Evolutionary conservation across 2,329 filamentous ascomycete genomes (phyloP), one percentile per base, ranked within the genome.

Genomic region (Cladobotryum mycophilum): DNA sequence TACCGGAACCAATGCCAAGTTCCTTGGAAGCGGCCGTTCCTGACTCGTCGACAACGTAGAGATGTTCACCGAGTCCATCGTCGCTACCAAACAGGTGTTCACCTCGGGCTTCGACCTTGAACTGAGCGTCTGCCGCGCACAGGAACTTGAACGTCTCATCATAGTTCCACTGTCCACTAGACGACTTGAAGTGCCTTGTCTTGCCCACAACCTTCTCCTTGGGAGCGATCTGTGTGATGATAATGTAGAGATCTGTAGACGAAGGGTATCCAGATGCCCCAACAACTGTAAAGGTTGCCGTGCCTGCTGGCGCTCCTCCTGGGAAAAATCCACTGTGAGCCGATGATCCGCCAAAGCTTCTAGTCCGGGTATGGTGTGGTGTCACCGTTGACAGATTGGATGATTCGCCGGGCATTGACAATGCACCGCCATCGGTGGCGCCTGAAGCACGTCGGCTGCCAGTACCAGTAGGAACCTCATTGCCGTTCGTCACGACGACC

Each of bases 31-130:
- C 74, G 11, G 80, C 81, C 1, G 76, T 72, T 2, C 81, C 80
- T 2, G 76, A 80, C 64, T 99, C 92, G 56, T 92, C 89, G n/a
- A 99, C 81, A 64, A 95, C 91, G 71, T 96, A 95, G n/a, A 86
- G 66, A 5, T 81, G 81, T 63, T 97, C 91, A 48, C 93, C 93
- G 0, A 99, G 78, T 53, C 85, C 81, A 50, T 91, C 85, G 64
- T 95, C 89, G 52, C 83, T 86, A 47, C 88, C 86, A 63, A 97
- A 92, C 1, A 84, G 88, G 61, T 87, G 82, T 63, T 96, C 89
- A 60, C 90, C 86, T 65, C 90, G 90, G 55, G 90, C 90, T 56
- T 88, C 80, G 54, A 99, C 66, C 65, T 89, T 87, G 79, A 96
- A 97, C 63, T 88, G 84, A 18, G 87, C 78, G 60, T 96, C 92